Base-by-base conservation (phyloP, 1,284 basidiomycete genomes). In the Hemileia vastatrix region DNA sequence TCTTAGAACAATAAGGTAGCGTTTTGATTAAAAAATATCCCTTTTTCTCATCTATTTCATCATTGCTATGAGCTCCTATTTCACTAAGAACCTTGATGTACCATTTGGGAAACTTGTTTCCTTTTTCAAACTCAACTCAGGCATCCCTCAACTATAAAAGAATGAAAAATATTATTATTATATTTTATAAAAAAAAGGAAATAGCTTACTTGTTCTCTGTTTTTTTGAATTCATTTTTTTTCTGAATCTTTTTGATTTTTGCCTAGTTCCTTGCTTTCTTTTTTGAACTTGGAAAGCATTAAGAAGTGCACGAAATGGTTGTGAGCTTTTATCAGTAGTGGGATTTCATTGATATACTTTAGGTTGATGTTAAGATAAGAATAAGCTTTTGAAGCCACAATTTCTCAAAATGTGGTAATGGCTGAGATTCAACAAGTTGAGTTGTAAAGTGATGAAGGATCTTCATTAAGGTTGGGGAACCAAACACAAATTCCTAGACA, bases 261-360 rank as follows among this genome's bases (percentile, higher is more conserved):
- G n/a, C n/a, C n/a, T n/a, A n/a, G n/a, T n/a, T n/a, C n/a, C n/a
- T n/a, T n/a, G n/a, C n/a, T n/a, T n/a, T n/a, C n/a, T n/a, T n/a
- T n/a, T n/a, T n/a, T n/a, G n/a, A n/a, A n/a, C n/a, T n/a, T n/a
- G n/a, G n/a, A n/a, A n/a, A n/a, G n/a, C n/a, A n/a, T n/a, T n/a
- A 58, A 24, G 18, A 50, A 58, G 21, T 58, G 45, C 3, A 58
- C 27, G 24, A 51, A 51, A n/a, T 58, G 57, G 40, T 51, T 58
- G 48, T 58, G 51, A 1, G 47, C 57, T 4, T 15, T 45, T n/a
- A 51, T 58, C 8, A 58, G 33, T 18, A 58, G 19, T 1, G 45
- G 2, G 31, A 51, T 36, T 9, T 58, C 23, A 11, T 27, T 18
- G 5, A 44, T 44, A 23, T 47, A 31, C 4, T 18, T 5, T 6